Evolutionary conservation across 2,329 filamentous ascomycete species (phyloP), one percentile per base, ranked within the genome.

Genomic region (Nectriaceae sp.): DNA sequence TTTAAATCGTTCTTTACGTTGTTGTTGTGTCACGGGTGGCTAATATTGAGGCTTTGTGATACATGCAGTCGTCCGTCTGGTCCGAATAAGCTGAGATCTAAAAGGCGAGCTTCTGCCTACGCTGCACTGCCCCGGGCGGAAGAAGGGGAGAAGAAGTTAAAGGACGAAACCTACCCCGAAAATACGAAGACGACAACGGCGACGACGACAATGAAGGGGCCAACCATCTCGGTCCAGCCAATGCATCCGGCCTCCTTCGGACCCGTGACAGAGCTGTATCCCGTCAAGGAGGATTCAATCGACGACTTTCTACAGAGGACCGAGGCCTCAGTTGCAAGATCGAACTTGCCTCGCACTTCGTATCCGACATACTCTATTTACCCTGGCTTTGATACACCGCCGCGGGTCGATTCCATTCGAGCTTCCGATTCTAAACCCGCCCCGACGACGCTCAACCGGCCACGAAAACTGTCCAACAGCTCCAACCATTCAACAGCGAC

Each of bases 381-480:
- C 55, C 56, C 65, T 5, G 66, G 63, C 21, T 55, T 67, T 20
- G 65, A 70, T 45, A 64, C 59, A 5, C 49, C 63, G 19, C 44
- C 54, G 15, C 33, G 18, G 4, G 50, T 54, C 21, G 53, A 60
- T 26, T 53, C 59, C 19, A 53, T 53, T 19, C 57, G 45, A 47
- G 49, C 53, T 4, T 44, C 37, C 13, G 65, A 65, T 37, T 44
- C 49, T 24, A 31, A 56, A 42, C 29, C 60, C 49, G 43, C 56
- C 11, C 64, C 59, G 2, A 37, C 45, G 8, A 49, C 56, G 19
- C 61, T 72, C 26, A 72, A 72, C 56, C 61, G 69, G 4, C 70
- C 71, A 11, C 63, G 66, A 45, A 69, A 67, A 50, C 63, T 72
- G 3, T 70, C 70, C 37, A 57, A 46, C 40, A 59, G 56, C 31